phyloP scores from a whole-genome alignment of 2,329 filamentous ascomycete genomes.

The Fusarium fracticaudum region DNA sequence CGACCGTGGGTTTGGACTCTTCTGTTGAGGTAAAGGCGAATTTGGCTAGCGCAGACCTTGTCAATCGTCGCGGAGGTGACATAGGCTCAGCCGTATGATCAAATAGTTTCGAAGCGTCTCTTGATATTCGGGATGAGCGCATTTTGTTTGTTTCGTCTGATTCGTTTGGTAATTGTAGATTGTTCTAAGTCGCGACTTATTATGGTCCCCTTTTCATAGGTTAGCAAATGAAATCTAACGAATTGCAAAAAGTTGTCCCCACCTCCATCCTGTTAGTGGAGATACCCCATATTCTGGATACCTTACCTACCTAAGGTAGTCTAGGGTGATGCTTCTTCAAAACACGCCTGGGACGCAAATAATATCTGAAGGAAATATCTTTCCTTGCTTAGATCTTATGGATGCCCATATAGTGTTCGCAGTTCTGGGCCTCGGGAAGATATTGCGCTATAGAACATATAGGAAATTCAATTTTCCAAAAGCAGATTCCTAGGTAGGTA shows the following conservation, averaged over 20 bases:
- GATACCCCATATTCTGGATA: not conserved
- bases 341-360: not conserved
- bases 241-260: conserved; percentile 13
- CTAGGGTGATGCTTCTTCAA: not conserved
- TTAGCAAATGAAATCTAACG: conserved; percentile 12
- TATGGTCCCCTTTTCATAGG: conserved; percentile 2
- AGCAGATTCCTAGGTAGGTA: not conserved
- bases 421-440: not conserved
- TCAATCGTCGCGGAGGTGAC: conserved; percentile 55
- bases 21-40: conserved; percentile 52
- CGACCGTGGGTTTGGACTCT: conserved; percentile 32
- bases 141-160: conserved; percentile 47
- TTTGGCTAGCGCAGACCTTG: conserved; percentile 59
- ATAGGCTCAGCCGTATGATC: conserved; percentile 46
- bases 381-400: not conserved
- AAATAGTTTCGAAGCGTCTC: conserved; percentile 67
- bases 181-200: conserved; percentile 14
- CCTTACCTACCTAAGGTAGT: not conserved
- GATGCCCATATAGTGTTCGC: not conserved
- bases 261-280: conserved; percentile 13
- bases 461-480: not conserved
- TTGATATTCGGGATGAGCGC: conserved; percentile 67
- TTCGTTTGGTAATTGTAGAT: not conserved
- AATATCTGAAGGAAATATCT: not conserved
- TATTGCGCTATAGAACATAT: no score